Conservation (phyloP, 306 rosid genomes). For the Pachyrhizus erosus region DNA sequence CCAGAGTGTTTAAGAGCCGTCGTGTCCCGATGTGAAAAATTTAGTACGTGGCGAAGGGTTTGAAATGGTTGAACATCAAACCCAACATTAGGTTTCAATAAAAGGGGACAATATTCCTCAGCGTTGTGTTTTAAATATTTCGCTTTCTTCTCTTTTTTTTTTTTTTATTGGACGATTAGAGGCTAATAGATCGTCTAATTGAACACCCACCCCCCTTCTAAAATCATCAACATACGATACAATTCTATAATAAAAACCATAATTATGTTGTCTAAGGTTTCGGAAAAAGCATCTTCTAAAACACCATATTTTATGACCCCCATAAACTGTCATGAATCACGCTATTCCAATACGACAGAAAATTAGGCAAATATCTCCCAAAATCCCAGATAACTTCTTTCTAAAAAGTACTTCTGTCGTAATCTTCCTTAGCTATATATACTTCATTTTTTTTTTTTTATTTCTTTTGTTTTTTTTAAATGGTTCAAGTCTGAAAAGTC, state of each 20-base stretch:
- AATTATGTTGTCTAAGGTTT: slow-evolving; percentile 49
- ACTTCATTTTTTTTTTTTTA: neutral
- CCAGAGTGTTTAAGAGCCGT: slow-evolving; percentile 1
- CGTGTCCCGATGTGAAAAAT: neutral
- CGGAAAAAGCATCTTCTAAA: slow-evolving; percentile 27
- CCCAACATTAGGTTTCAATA: slow-evolving; percentile 64
- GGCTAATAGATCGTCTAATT: neutral
- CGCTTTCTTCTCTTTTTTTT: neutral
- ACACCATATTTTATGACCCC: slow-evolving; percentile 1
- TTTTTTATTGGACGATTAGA: slow-evolving; percentile 1
- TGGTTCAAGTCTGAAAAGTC: neutral
- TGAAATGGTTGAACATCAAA: slow-evolving; percentile 39
- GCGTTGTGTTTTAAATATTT: slow-evolving; percentile 15
- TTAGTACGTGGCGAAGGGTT: slow-evolving; percentile 35
- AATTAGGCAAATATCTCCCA: slow-evolving; percentile 14
- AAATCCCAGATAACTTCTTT: slow-evolving; percentile 8
- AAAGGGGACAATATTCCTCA: slow-evolving; percentile 55
- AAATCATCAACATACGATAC: slow-evolving; percentile 2
- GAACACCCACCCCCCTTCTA: slow-evolving; percentile 11
- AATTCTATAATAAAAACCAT: neutral
- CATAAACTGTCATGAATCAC: neutral
- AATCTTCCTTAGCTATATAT: neutral
- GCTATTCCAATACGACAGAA: slow-evolving; percentile 27
- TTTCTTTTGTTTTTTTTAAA: neutral
- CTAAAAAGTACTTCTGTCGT: neutral